Evolutionary conservation across 2,329 filamentous ascomycete species (phyloP).

Genomic region (Botrytis hyacinthi): DNA sequence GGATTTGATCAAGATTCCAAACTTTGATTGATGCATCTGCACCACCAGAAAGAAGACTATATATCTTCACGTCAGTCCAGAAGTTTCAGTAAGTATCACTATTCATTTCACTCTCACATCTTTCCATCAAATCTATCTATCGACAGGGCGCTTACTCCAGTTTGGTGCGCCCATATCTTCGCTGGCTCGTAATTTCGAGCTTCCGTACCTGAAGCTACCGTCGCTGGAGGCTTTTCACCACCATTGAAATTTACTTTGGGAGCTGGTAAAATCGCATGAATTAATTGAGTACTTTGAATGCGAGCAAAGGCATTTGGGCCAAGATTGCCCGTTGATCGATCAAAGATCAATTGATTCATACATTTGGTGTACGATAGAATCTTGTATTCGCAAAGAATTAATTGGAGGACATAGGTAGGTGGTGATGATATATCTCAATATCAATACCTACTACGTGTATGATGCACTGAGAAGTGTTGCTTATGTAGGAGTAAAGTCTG

Average conservation of each 20-base stretch:
- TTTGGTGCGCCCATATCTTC: conserved; percentile 62
- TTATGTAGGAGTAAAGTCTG: not conserved
- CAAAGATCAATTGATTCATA: conserved; percentile 76
- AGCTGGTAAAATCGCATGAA: conserved; percentile 67
- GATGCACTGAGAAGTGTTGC: not conserved
- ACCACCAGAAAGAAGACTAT: conserved; percentile 77
- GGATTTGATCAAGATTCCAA: conserved; percentile 75
- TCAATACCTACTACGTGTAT: not conserved
- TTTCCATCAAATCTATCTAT: conserved; percentile 76
- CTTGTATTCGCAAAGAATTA: not conserved
- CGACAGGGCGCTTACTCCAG: conserved; percentile 75
- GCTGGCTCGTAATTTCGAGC: conserved; percentile 7
- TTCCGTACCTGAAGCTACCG: not conserved
- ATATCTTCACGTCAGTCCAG: not conserved
- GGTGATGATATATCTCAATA: not conserved
- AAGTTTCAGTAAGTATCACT: not conserved
- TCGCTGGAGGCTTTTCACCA: conserved; percentile 41
- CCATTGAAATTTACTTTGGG: conserved; percentile 70
- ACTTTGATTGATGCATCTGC: conserved; percentile 80
- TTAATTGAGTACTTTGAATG: conserved; percentile 62
- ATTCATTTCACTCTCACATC: conserved; percentile 50
- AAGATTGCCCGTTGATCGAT: conserved; percentile 70
- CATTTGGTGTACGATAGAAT: conserved; percentile 44
- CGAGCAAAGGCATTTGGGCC: conserved; percentile 62
- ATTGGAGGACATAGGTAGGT: not conserved